Evolutionary conservation across 306 rosid species (phyloP).

Genomic region (Glycine tomentella): DNA sequence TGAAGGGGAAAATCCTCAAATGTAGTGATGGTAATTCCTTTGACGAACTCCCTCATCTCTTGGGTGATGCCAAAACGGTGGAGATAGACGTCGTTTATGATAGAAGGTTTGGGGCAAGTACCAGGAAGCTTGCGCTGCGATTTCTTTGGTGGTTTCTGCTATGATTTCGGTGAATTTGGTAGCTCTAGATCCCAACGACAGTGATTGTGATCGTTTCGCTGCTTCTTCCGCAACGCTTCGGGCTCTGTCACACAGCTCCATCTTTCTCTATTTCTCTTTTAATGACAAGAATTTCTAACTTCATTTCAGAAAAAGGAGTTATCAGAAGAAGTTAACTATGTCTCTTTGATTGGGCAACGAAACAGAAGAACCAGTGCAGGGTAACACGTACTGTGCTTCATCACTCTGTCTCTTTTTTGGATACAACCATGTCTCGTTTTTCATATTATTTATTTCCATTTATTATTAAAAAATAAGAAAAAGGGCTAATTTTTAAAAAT

Average conservation of each 20-base stretch:
- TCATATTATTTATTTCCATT: no score
- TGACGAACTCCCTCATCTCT: conserved; percentile 71
- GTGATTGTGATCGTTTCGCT: conserved; percentile 60
- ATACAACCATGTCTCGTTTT: no score
- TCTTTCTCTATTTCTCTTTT: conserved; percentile 20
- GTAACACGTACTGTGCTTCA: no score
- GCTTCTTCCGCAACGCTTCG: conserved; percentile 74
- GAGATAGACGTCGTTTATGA: conserved; percentile 32
- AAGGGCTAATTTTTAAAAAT: no score
- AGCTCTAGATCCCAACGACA: conserved; percentile 50
- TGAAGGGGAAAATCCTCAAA: conserved; percentile 4
- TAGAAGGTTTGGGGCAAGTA: conserved; percentile 33
- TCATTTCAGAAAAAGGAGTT: not conserved
- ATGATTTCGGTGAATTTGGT: conserved; percentile 44
- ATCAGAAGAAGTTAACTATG: no score
- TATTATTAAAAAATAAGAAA: no score
- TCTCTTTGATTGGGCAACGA: not conserved
- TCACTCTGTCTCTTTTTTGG: no score
- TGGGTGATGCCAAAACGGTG: conserved; percentile 64
- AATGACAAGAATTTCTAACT: not conserved
- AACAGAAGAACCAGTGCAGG: not conserved
- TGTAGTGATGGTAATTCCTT: conserved; percentile 67
- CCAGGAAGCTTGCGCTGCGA: conserved; percentile 68
- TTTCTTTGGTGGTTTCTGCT: conserved; percentile 46
- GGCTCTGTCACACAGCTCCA: conserved; percentile 81